These are phyloP conservation scores for Platanus orientalis DNA, from an alignment of 164 flowering plant genomes.

Conservation along the genomic window DNA sequence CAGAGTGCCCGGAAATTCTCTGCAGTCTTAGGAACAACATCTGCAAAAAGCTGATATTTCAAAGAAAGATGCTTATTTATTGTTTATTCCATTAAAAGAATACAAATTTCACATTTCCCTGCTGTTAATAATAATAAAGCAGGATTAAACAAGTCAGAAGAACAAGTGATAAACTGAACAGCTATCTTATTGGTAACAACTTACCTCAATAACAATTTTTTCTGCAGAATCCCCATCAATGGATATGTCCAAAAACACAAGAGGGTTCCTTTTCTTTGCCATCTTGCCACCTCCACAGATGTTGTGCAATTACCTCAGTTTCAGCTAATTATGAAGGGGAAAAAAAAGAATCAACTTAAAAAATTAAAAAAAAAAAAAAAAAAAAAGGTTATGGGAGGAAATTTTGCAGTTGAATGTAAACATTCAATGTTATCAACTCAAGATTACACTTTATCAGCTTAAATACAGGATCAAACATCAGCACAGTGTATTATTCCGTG, in stretches of 20 bases:
- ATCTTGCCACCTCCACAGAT: conserved; percentile 25
- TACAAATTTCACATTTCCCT: not conserved
- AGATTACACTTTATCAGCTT: too few species aligned
- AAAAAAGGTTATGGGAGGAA: too few species aligned
- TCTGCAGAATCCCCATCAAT: conserved; percentile 56
- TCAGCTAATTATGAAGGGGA: not conserved
- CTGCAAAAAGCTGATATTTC: conserved; percentile 65
- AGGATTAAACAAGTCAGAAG: conserved; percentile 4
- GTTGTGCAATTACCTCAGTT: conserved; percentile 6
- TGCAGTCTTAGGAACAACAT: conserved; percentile 84
- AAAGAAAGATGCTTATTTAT: conserved; percentile 4
- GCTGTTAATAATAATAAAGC: conserved; percentile 1
- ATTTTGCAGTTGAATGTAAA: too few species aligned
- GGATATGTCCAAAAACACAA: conserved; percentile 65
- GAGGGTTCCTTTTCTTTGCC: conserved; percentile 68
- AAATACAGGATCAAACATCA: too few species aligned
- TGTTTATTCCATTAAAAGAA: not conserved
- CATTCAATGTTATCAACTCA: too few species aligned
- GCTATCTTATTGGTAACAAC: not conserved
- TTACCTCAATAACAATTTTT: conserved; percentile 72
- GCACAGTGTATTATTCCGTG: too few species aligned
- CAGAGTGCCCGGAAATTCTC: conserved; percentile 90
- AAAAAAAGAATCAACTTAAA: not conserved
- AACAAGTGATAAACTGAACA: not conserved
- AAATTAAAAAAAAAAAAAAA: too few species aligned